Base-by-base conservation (phyloP, 1,284 basidiomycete genomes). In the Leccinum huronense region DNA sequence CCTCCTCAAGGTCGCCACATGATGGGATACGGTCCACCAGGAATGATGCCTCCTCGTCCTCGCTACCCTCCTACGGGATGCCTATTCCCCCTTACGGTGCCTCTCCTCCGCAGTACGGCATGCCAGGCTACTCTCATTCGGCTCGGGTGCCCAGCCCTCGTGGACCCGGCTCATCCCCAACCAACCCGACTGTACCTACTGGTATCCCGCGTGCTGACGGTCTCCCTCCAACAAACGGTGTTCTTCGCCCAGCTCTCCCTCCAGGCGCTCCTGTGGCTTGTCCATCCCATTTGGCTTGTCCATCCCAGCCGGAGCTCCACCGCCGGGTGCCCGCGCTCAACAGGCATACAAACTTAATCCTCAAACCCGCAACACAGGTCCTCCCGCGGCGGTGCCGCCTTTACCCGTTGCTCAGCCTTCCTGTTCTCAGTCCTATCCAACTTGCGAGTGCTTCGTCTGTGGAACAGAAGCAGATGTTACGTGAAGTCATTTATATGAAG, bases 391-490 rank as follows among this genome's bases (percentile, higher is more conserved):
- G 40, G 72, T 75, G 11, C 66, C 80, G 61, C 70, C 80, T 64
- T 71, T 77, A 60, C 72, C 79, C 34, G 72, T 80, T 54, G 67
- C 79, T 53, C 73, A 78, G 68, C 71, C 81, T 77, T 67, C 82
- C 84, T 55, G 70, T 74, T 27, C 75, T 90, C 71, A 83, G 83
- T 54, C 70, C 85, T 58, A 75, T 82, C 60, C 79, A 87, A 33
- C 85, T 97, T 65, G 89, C 90, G 63, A 86, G 80, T 71, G 90
- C 89, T 23, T 83, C 86, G 57, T 90, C 93, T 58, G 86, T 89
- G 82, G 94, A 97, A 79, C 95, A 97, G 85, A 97, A 97, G 85
- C 95, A 97, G 80, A 93, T 95, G 90, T 84, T 97, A 63, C 95
- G 95, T 72, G 95, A 97, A 80, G 86, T 91, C 62, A 88, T 97